Percentiles rank a stretch among this genome's conserved stretches.
These are phyloP conservation scores for Colletotrichum higginsianum DNA, from an alignment of 2,329 filamentous ascomycete genomes.

Conservation along the genomic window DNA sequence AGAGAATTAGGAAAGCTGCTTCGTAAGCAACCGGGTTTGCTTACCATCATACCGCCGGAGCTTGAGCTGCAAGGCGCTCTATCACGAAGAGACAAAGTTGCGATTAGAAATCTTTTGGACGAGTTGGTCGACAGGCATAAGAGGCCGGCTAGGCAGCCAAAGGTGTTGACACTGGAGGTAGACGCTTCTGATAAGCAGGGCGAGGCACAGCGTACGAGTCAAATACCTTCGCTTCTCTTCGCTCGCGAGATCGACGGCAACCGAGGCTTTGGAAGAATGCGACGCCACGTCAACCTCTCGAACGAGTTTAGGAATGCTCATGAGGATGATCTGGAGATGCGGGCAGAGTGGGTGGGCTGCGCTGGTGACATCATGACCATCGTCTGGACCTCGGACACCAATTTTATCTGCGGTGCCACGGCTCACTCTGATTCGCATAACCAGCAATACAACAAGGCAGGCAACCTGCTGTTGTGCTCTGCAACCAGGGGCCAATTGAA, in stretches of 20 bases:
- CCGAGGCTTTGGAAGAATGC: constrained; percentile 57
- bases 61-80: constrained; percentile 42
- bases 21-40: constrained; percentile 27
- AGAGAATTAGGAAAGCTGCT: constrained; percentile 44
- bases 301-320: constrained; percentile 60
- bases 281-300: constrained; percentile 60
- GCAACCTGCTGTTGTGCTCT: constrained; percentile 73
- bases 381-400: constrained; percentile 68
- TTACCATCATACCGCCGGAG: constrained; percentile 32
- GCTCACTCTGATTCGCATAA: constrained; percentile 75
- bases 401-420: constrained; percentile 74
- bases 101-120: constrained; percentile 55
- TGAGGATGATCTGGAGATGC: constrained; percentile 67
- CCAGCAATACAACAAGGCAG: constrained; percentile 77
- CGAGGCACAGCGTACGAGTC: constrained; percentile 48
- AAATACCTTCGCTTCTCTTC: constrained; percentile 60
- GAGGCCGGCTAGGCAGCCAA: constrained; percentile 44
- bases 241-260: constrained; percentile 66
- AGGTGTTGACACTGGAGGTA: constrained; percentile 50
- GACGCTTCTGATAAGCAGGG: constrained; percentile 49
- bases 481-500: constrained; percentile 59
- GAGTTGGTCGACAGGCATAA: constrained; percentile 56
- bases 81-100: constrained; percentile 48
- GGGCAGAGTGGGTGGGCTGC: constrained; percentile 72
- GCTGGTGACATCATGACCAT: constrained; percentile 74